Conservation (phyloP, 2,329 filamentous ascomycete genomes). For the Trichoderma afroharzianum region DNA sequence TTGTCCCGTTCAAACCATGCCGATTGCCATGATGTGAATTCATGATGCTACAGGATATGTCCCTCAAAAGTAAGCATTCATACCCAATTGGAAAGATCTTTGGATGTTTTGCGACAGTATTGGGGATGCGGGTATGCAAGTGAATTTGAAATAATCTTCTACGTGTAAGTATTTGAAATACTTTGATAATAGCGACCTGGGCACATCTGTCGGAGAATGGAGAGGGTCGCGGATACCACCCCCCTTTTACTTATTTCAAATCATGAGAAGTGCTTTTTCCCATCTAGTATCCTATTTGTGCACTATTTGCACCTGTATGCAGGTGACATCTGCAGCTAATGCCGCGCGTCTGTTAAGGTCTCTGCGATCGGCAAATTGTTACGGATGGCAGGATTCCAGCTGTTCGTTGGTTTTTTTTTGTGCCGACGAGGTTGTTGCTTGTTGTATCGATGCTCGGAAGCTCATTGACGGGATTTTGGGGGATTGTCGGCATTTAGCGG, state of each 20-base stretch:
- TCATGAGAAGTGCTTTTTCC: not conserved
- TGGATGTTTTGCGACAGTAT: not conserved
- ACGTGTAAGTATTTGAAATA: constrained; percentile 8
- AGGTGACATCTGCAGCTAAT: not conserved
- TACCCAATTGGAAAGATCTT: not conserved
- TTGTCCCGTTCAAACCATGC: not conserved
- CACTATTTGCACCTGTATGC: not conserved
- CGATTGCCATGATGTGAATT: not conserved
- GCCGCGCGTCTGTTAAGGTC: not conserved
- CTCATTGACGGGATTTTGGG: constrained; percentile 2
- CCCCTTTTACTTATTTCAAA: not conserved
- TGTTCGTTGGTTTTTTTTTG: not conserved
- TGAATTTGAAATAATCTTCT: not conserved
- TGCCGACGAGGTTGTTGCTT: not conserved
- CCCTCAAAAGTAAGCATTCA: not conserved
- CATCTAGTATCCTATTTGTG: not conserved
- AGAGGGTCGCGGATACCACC: not conserved
- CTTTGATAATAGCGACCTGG: not conserved
- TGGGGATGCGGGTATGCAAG: not conserved
- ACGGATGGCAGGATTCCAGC: not conserved
- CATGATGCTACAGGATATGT: not conserved
- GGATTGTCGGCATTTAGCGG: constrained; percentile 1
- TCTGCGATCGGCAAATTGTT: not conserved
- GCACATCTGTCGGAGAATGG: not conserved
- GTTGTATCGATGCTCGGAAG: not conserved